Evolutionary conservation across 257 asterid genomes (phyloP).

Genomic region (Przewalskia tangutica): DNA sequence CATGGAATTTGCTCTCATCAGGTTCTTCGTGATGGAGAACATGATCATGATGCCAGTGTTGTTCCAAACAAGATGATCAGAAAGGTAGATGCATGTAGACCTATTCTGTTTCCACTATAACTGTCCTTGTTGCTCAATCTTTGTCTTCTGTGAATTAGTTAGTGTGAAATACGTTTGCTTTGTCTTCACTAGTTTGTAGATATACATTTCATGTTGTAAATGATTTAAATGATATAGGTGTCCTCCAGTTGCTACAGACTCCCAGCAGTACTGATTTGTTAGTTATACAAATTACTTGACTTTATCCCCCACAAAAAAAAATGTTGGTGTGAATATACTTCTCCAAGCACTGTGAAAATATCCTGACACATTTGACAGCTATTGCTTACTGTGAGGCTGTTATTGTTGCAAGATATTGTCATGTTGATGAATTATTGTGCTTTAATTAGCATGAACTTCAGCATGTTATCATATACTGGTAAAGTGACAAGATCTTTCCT

Average conservation of each 20-base stretch:
- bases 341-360: background rate
- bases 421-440: background rate
- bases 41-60: constrained; percentile 25
- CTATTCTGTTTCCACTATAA: constrained; percentile 1
- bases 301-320: background rate
- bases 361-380: background rate
- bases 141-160: background rate
- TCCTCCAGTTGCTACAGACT: background rate
- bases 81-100: constrained; percentile 37
- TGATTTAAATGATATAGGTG: background rate
- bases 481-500: background rate
- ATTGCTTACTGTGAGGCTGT: background rate
- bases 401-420: background rate
- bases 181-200: background rate
- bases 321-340: background rate
- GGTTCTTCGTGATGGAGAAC: constrained; percentile 55
- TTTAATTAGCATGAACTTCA: background rate
- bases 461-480: background rate
- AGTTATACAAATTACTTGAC: background rate
- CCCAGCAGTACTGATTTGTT: background rate
- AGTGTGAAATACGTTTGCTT: background rate
- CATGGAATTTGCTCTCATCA: constrained; percentile 58
- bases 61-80: constrained; percentile 43
- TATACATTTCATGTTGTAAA: background rate
- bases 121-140: background rate